Conservation (phyloP, 768 basidiomycete genomes). For the Leccinum disarticulatum region DNA sequence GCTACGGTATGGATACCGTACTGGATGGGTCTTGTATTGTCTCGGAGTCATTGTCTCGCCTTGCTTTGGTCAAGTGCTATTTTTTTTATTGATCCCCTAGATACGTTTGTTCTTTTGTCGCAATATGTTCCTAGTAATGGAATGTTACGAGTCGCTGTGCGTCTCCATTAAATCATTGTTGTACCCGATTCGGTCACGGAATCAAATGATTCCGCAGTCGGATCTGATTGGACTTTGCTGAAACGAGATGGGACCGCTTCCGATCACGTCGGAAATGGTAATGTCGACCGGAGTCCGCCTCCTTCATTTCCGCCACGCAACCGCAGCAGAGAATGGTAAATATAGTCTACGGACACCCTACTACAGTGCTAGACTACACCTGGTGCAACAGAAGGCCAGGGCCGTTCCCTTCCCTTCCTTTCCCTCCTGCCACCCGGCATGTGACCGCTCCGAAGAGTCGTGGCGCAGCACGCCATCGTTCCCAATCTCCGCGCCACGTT, state of each 20-base stretch:
- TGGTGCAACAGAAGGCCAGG: background rate
- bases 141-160: constrained; percentile 6
- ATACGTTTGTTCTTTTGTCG: constrained; percentile 5
- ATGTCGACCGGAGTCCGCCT: background rate
- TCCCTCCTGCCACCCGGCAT: background rate
- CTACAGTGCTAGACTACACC: background rate
- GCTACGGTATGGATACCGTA: constrained; percentile 27
- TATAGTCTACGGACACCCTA: constrained; percentile 3
- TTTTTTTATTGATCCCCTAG: constrained; percentile 13
- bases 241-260: constrained; percentile 1
- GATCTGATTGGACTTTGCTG: background rate
- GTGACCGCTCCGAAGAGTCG: background rate
- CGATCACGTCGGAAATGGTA: constrained; percentile 8
- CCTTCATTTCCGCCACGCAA: constrained; percentile 16
- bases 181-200: background rate
- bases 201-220: background rate
- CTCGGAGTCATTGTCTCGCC: constrained; percentile 13
- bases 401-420: background rate
- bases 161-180: background rate
- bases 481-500: constrained; percentile 4
- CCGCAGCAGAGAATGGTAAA: constrained; percentile 17
- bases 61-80: constrained; percentile 38
- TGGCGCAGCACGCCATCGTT: constrained; percentile 2
- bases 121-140: constrained; percentile 13
- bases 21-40: constrained; percentile 30